Conservation (phyloP, 2,329 filamentous ascomycete species). For the Alternaria viburni region DNA sequence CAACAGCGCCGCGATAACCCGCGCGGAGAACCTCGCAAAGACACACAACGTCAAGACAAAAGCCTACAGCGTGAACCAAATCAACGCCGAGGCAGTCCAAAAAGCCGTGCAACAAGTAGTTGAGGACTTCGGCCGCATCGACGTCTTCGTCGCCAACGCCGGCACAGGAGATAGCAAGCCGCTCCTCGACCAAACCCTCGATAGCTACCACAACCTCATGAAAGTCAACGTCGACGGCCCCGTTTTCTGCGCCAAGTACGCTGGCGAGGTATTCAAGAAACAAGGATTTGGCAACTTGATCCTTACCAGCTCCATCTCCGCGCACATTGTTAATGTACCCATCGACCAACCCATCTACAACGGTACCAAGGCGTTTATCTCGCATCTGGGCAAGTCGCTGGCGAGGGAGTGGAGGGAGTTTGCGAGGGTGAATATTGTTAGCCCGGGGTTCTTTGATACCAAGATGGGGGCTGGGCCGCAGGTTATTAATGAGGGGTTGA, state of each 20-base stretch:
- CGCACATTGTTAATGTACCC: slow-evolving; percentile 80
- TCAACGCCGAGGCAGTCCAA: slow-evolving; percentile 60
- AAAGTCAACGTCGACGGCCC: slow-evolving; percentile 75
- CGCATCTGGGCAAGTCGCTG: slow-evolving; percentile 65
- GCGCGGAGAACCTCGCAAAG: slow-evolving; percentile 62
- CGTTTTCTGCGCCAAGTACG: slow-evolving; percentile 52
- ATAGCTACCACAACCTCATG: slow-evolving; percentile 67
- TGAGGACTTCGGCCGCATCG: slow-evolving; percentile 71
- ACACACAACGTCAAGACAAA: slow-evolving; percentile 66
- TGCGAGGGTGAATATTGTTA: slow-evolving; percentile 69
- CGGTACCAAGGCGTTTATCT: slow-evolving; percentile 65
- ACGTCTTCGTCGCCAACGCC: slow-evolving; percentile 71
- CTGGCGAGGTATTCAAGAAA: slow-evolving; percentile 50
- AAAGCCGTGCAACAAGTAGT: slow-evolving; percentile 65
- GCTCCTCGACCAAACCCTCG: slow-evolving; percentile 62
- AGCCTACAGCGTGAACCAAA: slow-evolving; percentile 67
- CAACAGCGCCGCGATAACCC: slow-evolving; percentile 64
- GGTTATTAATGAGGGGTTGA: slow-evolving; percentile 69
- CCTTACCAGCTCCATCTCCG: slow-evolving; percentile 73
- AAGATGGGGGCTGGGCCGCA: slow-evolving; percentile 66
- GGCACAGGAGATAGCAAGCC: slow-evolving; percentile 64
- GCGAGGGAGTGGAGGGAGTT: slow-evolving; percentile 73
- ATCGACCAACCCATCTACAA: slow-evolving; percentile 61
- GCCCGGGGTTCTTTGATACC: slow-evolving; percentile 70
- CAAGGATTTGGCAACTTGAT: slow-evolving; percentile 64